These are phyloP conservation scores for Teratosphaeria gauchensis DNA, from an alignment of 2,329 filamentous ascomycete genomes.

Conservation along the genomic window DNA sequence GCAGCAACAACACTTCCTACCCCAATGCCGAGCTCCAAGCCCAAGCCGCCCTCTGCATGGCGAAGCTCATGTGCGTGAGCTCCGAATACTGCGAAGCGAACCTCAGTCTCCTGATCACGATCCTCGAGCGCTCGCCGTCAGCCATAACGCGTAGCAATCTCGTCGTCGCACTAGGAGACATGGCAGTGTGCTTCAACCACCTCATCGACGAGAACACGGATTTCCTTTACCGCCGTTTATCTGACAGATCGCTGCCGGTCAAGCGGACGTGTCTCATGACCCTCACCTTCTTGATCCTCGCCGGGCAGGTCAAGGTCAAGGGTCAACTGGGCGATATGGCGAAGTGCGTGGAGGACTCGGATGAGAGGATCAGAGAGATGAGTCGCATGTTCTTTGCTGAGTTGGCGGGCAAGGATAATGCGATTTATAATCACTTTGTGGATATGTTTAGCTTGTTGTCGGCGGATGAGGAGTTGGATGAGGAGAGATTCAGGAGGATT, in stretches of 20 bases:
- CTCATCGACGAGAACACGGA: conserved; percentile 98
- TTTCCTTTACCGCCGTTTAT: conserved; percentile 87
- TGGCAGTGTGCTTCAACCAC: conserved; percentile 99
- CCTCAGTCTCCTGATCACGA: conserved; percentile 87
- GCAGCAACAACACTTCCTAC: conserved; percentile 88
- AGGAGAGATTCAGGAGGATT: conserved; percentile 77
- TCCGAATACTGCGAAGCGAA: conserved; percentile 93
- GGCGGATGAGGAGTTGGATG: conserved; percentile 67
- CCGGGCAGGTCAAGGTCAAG: conserved; percentile 98
- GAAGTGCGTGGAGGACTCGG: conserved; percentile 94
- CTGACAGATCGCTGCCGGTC: conserved; percentile 78
- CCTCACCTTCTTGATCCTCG: conserved; percentile 89
- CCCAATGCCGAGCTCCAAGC: conserved; percentile 83
- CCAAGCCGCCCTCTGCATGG: conserved; percentile 85
- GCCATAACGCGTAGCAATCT: conserved; percentile 91
- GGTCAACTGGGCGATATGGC: conserved; percentile 98
- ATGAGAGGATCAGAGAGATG: conserved; percentile 86
- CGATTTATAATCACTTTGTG: conserved; percentile 98
- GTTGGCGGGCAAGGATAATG: conserved; percentile 94
- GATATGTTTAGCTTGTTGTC: conserved; percentile 96
- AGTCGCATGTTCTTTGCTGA: conserved; percentile 98
- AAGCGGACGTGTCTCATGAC: conserved; percentile 99
- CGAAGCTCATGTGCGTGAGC: conserved; percentile 97
- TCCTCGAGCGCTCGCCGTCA: conserved; percentile 88
- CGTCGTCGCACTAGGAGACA: conserved; percentile 92